Percentiles rank a stretch among this genome's conserved stretches.
Conservation (phyloP, 345 rosid genomes). For the Salix caprea region DNA sequence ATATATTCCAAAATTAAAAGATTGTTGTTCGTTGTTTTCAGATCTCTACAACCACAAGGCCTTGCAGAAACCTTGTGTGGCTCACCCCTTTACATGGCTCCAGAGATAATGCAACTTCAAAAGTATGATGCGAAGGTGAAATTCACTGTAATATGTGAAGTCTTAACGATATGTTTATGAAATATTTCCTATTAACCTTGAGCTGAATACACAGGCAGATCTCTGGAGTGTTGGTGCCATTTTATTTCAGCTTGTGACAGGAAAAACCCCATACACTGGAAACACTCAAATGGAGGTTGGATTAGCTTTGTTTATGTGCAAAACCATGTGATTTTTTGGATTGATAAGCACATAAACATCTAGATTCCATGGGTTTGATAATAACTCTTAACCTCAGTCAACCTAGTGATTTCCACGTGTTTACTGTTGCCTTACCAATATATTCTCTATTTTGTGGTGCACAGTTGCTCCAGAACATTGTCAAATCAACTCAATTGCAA, state of each 20-base stretch:
- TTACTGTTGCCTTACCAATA: conserved; percentile 5
- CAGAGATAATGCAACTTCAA: conserved; percentile 96
- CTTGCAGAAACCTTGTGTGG: conserved; percentile 98
- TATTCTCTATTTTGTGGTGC: conserved; percentile 19
- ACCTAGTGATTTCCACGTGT: conserved; percentile 3
- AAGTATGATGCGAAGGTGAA: conserved; percentile 97
- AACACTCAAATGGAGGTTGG: conserved; percentile 80
- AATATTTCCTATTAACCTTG: conserved; percentile 34
- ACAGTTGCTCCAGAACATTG: conserved; percentile 91
- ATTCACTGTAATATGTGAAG: conserved; percentile 12
- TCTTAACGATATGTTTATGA: not conserved
- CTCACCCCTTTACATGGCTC: conserved; percentile 99
- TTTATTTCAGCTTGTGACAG: conserved; percentile 88
- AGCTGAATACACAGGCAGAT: conserved; percentile 81
- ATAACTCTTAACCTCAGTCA: conserved; percentile 5
- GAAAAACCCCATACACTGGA: conserved; percentile 92
- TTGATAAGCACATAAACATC: not conserved
- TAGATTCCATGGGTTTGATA: not conserved
- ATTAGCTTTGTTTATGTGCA: conserved; percentile 5
- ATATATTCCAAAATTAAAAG: not conserved
- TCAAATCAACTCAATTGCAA: conserved; percentile 71
- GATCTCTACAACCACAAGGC: conserved; percentile 87
- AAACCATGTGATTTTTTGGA: not conserved
- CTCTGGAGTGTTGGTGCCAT: conserved; percentile 99
- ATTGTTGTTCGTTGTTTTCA: conserved; percentile 28